phyloP scores from a whole-genome alignment of 495 filamentous ascomycete species.

The Penicillium lividum region DNA sequence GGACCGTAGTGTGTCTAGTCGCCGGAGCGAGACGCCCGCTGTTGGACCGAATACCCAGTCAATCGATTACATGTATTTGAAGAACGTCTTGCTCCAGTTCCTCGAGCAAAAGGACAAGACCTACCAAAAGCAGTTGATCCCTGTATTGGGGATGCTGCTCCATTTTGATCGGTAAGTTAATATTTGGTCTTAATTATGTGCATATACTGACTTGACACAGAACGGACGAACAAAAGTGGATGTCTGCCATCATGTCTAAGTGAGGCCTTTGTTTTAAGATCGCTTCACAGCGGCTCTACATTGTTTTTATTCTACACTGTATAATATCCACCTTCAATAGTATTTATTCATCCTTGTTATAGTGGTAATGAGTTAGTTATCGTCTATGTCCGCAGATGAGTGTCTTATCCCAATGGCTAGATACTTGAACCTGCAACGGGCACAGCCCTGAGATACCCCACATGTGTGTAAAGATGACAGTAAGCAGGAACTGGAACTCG shows the following conservation, averaged over 20 bases:
- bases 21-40: slow-evolving; percentile 41
- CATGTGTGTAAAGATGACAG: too few species aligned
- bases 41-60: slow-evolving; percentile 26
- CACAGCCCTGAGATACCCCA: too few species aligned
- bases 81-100: slow-evolving; percentile 94
- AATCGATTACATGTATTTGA: slow-evolving; percentile 84
- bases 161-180: slow-evolving; percentile 80
- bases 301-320: slow-evolving; percentile 4
- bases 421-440: too few species aligned
- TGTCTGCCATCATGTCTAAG: slow-evolving; percentile 67
- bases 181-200: neutral
- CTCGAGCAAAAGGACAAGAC: slow-evolving; percentile 92
- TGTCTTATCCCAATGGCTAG: too few species aligned
- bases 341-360: slow-evolving; percentile 6
- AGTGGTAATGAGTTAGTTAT: neutral
- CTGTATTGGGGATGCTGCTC: slow-evolving; percentile 85
- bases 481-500: too few species aligned
- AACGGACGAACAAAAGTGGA: slow-evolving; percentile 87
- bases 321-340: slow-evolving; percentile 20
- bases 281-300: neutral
- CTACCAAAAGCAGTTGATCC: slow-evolving; percentile 85
- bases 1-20: slow-evolving; percentile 42
- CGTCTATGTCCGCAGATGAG: too few species aligned
- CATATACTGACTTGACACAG: slow-evolving; percentile 36
- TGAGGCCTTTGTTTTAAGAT: slow-evolving; percentile 6